These are phyloP conservation scores for Friedmanniomyces endolithicus DNA, from an alignment of 495 filamentous ascomycete genomes.

Conservation along the genomic window DNA sequence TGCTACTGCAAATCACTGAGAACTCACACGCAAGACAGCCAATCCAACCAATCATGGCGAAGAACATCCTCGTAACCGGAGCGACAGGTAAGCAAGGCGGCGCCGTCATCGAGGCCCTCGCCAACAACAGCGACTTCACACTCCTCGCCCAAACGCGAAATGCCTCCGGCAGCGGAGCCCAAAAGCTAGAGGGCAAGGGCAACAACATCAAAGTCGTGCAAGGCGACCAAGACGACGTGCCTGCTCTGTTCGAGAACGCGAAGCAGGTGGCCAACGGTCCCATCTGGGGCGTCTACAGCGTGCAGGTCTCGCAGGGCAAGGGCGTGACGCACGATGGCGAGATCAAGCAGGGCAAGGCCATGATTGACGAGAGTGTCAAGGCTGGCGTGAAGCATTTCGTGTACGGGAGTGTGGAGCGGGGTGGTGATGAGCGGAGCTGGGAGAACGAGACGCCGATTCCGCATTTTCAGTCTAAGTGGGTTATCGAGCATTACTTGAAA, in stretches of 20 bases:
- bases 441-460: slow-evolving; percentile 46
- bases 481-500: slow-evolving; percentile 50
- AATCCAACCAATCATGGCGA: slow-evolving; percentile 16
- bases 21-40: not conserved
- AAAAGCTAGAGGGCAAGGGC: slow-evolving; percentile 37
- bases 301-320: slow-evolving; percentile 34
- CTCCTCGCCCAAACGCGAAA: slow-evolving; percentile 63
- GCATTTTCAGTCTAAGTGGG: slow-evolving; percentile 48
- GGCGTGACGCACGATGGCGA: slow-evolving; percentile 39
- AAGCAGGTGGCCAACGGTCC: slow-evolving; percentile 25
- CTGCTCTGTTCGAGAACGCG: slow-evolving; percentile 40
- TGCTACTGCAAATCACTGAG: no score
- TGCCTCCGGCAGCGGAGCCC: slow-evolving; percentile 39
- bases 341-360: slow-evolving; percentile 47
- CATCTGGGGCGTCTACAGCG: slow-evolving; percentile 35
- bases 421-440: slow-evolving; percentile 42
- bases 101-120: slow-evolving; percentile 45
- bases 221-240: slow-evolving; percentile 42
- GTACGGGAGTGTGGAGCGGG: slow-evolving; percentile 56
- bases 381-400: slow-evolving; percentile 50
- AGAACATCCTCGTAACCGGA: slow-evolving; percentile 49
- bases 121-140: slow-evolving; percentile 37
- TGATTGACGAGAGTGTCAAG: slow-evolving; percentile 48
- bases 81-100: slow-evolving; percentile 65
- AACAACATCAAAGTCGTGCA: slow-evolving; percentile 43